Conservation (phyloP, 345 rosid genomes). For the Mangifera indica region DNA sequence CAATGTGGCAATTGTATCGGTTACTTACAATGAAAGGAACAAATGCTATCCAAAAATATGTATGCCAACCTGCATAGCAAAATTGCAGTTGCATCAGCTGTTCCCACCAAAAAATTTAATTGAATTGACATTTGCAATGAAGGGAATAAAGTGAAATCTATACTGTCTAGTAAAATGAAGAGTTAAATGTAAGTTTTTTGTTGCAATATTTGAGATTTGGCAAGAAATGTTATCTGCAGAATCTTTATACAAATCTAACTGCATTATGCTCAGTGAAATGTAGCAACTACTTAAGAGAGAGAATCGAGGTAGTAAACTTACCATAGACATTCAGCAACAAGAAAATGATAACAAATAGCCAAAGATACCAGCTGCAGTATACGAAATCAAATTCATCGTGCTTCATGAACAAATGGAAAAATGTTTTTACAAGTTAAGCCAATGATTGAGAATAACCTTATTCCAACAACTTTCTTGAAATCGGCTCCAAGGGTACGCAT, state of each 20-base stretch:
- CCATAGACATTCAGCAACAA: slow-evolving; percentile 67
- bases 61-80: slow-evolving; percentile 64
- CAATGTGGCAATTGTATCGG: background rate
- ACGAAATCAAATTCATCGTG: background rate
- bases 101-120: background rate
- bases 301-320: slow-evolving; percentile 19
- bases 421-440: no score
- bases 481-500: slow-evolving; percentile 90
- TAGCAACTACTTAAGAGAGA: background rate
- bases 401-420: no score
- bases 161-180: no score
- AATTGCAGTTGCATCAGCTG: background rate
- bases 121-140: no score
- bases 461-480: slow-evolving; percentile 90
- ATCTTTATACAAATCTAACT: background rate
- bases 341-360: slow-evolving; percentile 75
- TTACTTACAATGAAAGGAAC: slow-evolving; percentile 63
- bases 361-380: slow-evolving; percentile 80
- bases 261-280: background rate
- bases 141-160: background rate
- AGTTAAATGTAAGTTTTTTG: no score
- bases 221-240: background rate
- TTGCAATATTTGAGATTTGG: background rate
- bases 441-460: slow-evolving; percentile 43
- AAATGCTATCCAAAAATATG: slow-evolving; percentile 76